Evolutionary conservation across 2,329 filamentous ascomycete species (phyloP), one percentile per base, ranked within the genome.

Genomic region (Teratosphaeria destructans): DNA sequence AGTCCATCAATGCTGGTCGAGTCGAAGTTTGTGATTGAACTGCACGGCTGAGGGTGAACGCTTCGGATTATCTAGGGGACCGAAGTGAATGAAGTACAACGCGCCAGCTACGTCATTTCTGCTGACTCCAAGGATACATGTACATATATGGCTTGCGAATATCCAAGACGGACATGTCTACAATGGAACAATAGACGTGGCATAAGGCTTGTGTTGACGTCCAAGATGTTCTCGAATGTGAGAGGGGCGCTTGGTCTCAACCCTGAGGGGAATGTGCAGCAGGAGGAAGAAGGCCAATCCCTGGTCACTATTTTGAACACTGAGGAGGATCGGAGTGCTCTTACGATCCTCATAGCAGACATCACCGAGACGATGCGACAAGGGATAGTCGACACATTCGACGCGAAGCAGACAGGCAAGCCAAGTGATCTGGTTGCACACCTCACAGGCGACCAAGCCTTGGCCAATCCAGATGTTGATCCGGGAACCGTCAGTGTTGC

Each of bases 241-340:
- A 55, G 61, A 57, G 60, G 63, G 16, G 57, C 57, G 26, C 29
- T 59, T 32, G 56, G 37, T 54, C 64, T 66, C 56, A 60, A 60
- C 10, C 63, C 63, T 32, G 61, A 65, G 12, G 58, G 61, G 16
- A 56, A 61, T 34, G 49, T 47, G 32, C 53, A 59, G 52, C 35
- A 62, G 11, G 59, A 63, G 6, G 57, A 61, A 39, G 64, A 67
- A 10, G 73, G 72, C 56, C 68, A 73, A 59, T 73, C 71, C 5
- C 73, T 80, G 57, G 77, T 75, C 1, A 78, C 78, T 5, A 72
- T 79, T 27, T 72, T 80, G 56, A 67, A 70, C 26, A 77, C 75
- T 7, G 68, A 71, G 7, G 69, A 75, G 32, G 71, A 77, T 16
- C 74, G 77, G 16, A 68, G 72, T 52, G 75, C 78, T 32, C 70